Evolutionary conservation across 768 basidiomycete genomes (phyloP), one percentile per base, ranked within the genome.

Genomic region (button mushroom (Agaricus bisporus)): DNA sequence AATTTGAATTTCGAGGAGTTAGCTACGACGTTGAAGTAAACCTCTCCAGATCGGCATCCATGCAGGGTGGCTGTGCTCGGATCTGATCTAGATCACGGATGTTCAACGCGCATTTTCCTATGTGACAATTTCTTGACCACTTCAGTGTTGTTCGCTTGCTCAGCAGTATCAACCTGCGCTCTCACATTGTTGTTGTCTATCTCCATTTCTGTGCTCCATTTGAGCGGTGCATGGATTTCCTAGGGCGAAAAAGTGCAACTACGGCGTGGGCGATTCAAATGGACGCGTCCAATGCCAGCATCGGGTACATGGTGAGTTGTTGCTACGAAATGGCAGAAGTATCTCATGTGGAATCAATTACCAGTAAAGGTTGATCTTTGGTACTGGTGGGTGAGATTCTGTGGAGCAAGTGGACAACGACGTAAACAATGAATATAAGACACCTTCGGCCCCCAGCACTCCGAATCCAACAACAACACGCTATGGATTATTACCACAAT

Each of bases 21-120:
- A 25, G 44, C 50, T 32, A 51, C 50, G 20, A 22, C 6, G 28
- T 35, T 17, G 35, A 51, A 51, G 36, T 51, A 51, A 15, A 42
- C 28, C 22, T 22, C n/a, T 51, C 50, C 9, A 51, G 15, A 25
- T 42, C 42, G 20, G 28, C 50, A 43, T 51, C n/a, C n/a, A n/a
- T n/a, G n/a, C n/a, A n/a, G n/a, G n/a, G n/a, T n/a, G n/a, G n/a
- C n/a, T n/a, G n/a, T n/a, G n/a, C n/a, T n/a, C n/a, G n/a, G n/a
- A n/a, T n/a, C n/a, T n/a, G n/a, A n/a, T n/a, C n/a, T n/a, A n/a
- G n/a, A n/a, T n/a, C n/a, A n/a, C n/a, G n/a, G n/a, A n/a, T n/a
- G n/a, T n/a, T n/a, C n/a, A n/a, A n/a, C n/a, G n/a, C n/a, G n/a
- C n/a, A n/a, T n/a, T n/a, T n/a, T n/a, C n/a, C n/a, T n/a, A n/a